A percentile compares a stretch with the other conserved stretches of the same genome.
Evolutionary conservation across 805 yeast species (phyloP).

Genomic region (Middelhovenomyces tepae): DNA sequence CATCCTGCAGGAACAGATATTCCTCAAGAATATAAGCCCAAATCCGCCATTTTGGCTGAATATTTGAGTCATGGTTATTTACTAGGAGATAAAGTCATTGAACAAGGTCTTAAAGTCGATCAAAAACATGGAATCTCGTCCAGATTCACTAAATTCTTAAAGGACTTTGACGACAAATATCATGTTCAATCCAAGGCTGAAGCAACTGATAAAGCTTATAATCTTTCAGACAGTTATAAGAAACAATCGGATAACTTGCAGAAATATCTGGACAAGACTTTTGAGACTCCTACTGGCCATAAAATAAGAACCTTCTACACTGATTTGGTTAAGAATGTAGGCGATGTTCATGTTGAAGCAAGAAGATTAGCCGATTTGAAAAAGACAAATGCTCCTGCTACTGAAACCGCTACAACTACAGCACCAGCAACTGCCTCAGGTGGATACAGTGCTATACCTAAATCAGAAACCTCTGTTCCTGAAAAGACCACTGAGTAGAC

Average conservation of each 20-base stretch:
- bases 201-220: constrained; percentile 34
- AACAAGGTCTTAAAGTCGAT: constrained; percentile 55
- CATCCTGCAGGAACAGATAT: constrained; percentile 38
- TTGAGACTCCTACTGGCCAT: constrained; percentile 38
- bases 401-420: constrained; percentile 4
- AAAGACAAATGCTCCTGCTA: constrained; percentile 23
- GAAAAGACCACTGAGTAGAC: constrained; percentile 8
- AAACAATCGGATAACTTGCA: constrained; percentile 17
- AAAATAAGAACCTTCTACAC: constrained; percentile 55
- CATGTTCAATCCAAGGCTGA: constrained; percentile 49
- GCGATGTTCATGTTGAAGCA: constrained; percentile 67
- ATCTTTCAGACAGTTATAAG: constrained; percentile 33
- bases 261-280: constrained; percentile 29
- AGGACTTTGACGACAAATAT: constrained; percentile 49
- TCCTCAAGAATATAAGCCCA: constrained; percentile 70
- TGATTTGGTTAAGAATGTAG: constrained; percentile 44
- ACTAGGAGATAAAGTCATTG: constrained; percentile 51
- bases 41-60: constrained; percentile 66
- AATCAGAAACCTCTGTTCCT: constrained; percentile 8
- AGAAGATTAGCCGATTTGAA: constrained; percentile 57
- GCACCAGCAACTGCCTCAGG: constrained; percentile 6
- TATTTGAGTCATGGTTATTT: constrained; percentile 66
- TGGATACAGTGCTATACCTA: constrained; percentile 3
- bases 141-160: constrained; percentile 48
- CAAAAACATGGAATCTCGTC: constrained; percentile 51